Evolutionary conservation across 192 early-diverging fungal species (phyloP).

Genomic region (Helicostylum pulchrum): DNA sequence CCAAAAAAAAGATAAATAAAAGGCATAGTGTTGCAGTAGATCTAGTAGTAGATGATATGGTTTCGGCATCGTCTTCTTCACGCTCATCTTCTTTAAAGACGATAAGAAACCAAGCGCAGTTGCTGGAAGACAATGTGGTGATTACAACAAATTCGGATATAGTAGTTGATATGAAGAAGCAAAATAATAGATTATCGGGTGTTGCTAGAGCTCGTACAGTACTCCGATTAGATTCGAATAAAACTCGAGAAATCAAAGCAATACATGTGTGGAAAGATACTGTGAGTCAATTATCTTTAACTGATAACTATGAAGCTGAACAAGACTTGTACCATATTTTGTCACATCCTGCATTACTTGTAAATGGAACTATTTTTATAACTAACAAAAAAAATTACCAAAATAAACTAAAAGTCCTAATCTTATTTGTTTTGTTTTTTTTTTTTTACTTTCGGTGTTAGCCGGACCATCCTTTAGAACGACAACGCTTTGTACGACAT

Average conservation of each 20-base stretch:
- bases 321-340: neutral
- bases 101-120: neutral
- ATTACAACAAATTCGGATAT: neutral
- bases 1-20: neutral
- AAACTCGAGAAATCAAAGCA: constrained; percentile 5
- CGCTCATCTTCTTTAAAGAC: constrained; percentile 8
- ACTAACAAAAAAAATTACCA: neutral
- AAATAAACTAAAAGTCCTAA: too few relatives aligned
- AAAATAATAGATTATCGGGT: too few relatives aligned
- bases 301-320: neutral
- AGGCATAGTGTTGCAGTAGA: constrained; percentile 3
- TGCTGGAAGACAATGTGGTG: neutral
- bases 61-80: neutral
- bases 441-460: too few relatives aligned
- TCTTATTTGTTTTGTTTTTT: constrained; percentile 9
- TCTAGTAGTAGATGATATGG: neutral
- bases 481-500: constrained; percentile 12
- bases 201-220: constrained; percentile 16
- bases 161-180: neutral
- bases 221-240: constrained; percentile 7
- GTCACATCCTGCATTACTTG: constrained; percentile 9
- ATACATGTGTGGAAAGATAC: constrained; percentile 13
- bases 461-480: constrained; percentile 15
- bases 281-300: neutral
- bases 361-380: constrained; percentile 8